Evolutionary conservation across 2,329 filamentous ascomycete species (phyloP), one percentile per base, ranked within the genome.

Genomic region (Alternaria gansuensis): DNA sequence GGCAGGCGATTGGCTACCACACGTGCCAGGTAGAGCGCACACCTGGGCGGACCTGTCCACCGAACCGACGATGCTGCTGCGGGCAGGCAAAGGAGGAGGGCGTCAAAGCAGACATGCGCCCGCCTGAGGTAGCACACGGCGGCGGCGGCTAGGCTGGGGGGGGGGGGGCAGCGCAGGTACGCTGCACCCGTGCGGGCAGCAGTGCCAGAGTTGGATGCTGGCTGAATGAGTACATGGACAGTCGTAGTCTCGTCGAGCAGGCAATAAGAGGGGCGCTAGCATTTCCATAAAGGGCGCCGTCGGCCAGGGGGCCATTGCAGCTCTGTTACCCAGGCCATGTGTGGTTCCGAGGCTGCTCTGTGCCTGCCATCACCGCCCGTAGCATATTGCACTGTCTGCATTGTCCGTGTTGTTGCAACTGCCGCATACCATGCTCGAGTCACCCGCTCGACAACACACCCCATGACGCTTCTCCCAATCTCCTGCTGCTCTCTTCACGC

Each of bases 91-190:
- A 58, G 55, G 51, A 43, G 17, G 37, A 31, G 40, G 14, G 39
- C 26, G 51, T 59, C 33, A 54, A 59, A 59, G 55, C 24, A 59
- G 62, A 54, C 62, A 63, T 62, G 60, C 60, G 62, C 46, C 63
- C 62, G 65, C 60, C 49, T 24, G 43, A 52, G 33, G 66, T 66
- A 57, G 65, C 54, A 70, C 66, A 49, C 37, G 44, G 63, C 65
- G 54, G 59, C 66, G 55, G 58, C 59, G 37, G 56, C 55, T 56
- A 58, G 58, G 51, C 43, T 41, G 23, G 37, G 53, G 24, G 40
- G 53, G 24, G 40, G 46, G 21, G 40, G 41, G 44, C 44, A 59
- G 67, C 66, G 71, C 71, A 72, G 66, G 69, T 71, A 71, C 70
- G 66, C 66, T 60, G 63, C 59, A 51, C 33, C 51, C 39, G 63